Conservation (phyloP, 306 rosid genomes). For the Parietaria judaica region DNA sequence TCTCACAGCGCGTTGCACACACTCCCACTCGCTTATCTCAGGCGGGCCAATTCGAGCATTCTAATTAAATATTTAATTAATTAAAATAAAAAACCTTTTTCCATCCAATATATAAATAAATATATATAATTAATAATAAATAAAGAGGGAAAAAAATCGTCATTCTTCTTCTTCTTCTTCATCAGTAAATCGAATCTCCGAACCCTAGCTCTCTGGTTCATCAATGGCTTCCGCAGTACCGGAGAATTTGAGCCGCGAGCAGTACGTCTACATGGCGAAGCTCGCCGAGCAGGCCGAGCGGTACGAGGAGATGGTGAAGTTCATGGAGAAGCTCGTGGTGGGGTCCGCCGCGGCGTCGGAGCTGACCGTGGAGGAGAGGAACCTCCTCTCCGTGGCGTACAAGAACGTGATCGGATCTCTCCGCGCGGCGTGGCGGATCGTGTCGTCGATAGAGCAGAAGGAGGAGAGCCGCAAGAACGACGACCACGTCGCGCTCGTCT, state of each 20-base stretch:
- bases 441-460: conserved; percentile 39
- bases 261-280: conserved; percentile 36
- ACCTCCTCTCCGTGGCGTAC: conserved; percentile 35
- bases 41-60: no score
- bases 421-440: conserved; percentile 37
- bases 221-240: conserved; percentile 29
- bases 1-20: no score
- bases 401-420: conserved; percentile 38
- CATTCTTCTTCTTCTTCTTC: background rate
- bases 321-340: conserved; percentile 41
- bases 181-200: conserved; percentile 6
- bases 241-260: conserved; percentile 28
- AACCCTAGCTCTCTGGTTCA: background rate
- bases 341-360: conserved; percentile 20
- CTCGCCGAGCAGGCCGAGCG: conserved; percentile 45
- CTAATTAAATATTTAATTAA: no score
- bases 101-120: no score
- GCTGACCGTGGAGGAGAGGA: conserved; percentile 37
- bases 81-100: no score
- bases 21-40: background rate
- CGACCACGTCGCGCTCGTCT: conserved; percentile 31
- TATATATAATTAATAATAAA: background rate
- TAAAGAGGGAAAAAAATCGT: background rate
- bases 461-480: conserved; percentile 40
- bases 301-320: conserved; percentile 37